A percentile compares a stretch with the other conserved stretches of the same genome.
phyloP scores from a whole-genome alignment of 176 grass and related monocot genomes.

The Puccinellia tenuiflora region DNA sequence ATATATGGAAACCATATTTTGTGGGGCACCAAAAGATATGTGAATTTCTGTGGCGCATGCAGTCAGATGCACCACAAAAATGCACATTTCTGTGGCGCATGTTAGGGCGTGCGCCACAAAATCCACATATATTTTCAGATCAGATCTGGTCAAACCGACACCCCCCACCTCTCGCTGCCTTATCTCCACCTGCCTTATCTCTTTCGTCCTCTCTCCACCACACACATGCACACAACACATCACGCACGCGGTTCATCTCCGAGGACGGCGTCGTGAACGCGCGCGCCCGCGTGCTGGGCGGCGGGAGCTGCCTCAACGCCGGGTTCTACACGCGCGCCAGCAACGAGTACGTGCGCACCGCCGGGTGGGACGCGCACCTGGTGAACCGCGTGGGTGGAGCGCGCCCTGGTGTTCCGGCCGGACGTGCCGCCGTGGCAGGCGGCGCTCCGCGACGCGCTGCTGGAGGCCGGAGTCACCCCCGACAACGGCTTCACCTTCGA shows the following conservation, averaged over 20 bases:
- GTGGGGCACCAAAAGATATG: no score
- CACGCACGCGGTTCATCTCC: constrained; percentile 31
- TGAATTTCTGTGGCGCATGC: no score
- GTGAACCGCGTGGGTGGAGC: constrained; percentile 73
- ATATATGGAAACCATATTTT: no score
- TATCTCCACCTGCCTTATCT: no score
- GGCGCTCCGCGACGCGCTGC: constrained; percentile 63
- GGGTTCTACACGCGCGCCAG: constrained; percentile 87
- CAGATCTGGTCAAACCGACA: no score
- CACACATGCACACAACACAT: no score
- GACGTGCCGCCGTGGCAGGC: constrained; percentile 61
- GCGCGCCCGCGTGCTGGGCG: constrained; percentile 64
- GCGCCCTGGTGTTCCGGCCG: constrained; percentile 60
- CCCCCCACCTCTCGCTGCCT: no score
- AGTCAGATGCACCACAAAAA: no score
- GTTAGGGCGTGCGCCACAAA: no score
- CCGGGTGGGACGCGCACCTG: constrained; percentile 45
- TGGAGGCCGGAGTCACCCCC: constrained; percentile 63
- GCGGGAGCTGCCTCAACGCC: constrained; percentile 78
- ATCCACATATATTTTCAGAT: no score
- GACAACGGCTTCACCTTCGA: constrained; percentile 83
- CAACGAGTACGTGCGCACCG: constrained; percentile 36
- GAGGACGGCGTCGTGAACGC: constrained; percentile 81
- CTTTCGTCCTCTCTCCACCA: no score
- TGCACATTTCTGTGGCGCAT: no score